Base-by-base conservation (phyloP, 495 filamentous ascomycete genomes). In the Penicillium diatomitis region DNA sequence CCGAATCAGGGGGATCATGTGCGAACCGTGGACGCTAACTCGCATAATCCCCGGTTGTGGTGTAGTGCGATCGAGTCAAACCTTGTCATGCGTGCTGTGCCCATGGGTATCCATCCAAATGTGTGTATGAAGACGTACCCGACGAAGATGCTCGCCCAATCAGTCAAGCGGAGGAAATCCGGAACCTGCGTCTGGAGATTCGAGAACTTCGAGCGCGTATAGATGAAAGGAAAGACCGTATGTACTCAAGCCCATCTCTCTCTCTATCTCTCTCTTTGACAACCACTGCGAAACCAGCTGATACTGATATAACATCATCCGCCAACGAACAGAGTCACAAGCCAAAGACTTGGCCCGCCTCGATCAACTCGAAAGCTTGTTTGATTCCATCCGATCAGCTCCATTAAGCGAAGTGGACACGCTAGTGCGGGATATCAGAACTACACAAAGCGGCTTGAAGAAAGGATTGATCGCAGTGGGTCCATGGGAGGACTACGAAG, bases 31-130 rank as follows among this genome's bases (percentile, higher is more conserved):
- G 31, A 33, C 30, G 31, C 41, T 44, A 44, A 44, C 31, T 32
- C 32, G 20, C 20, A 20, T 8, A 2, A 33, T 34, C 32, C 32
- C 41, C 41, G 3, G 41, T 32, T 38, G n/a, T 28, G 5, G 46
- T 46, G 20, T 48, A 73, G 70, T 73, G 70, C 54, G 70, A 73
- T 52, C 67, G 70, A 37, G 62, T 73, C 28, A 69, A 67, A 44
- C 70, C 70, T 46, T 73, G 68, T 52, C 67, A 73, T 48, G 70
- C 70, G 48, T 73, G 70, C 52, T 73, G 70, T 46, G 66, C 70
- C 9, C 70, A 73, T 53, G 70, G 70, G 2, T 71, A 73, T 44
- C 70, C 70, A 0, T 72, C 70, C 20, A 66, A 67, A 54, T 73
- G 70, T 47, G 60, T 68, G 4, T 73, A 72, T 46, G 68, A 73